Conservation (phyloP, 345 rosid genomes). For the Carallia pectinifolia region DNA sequence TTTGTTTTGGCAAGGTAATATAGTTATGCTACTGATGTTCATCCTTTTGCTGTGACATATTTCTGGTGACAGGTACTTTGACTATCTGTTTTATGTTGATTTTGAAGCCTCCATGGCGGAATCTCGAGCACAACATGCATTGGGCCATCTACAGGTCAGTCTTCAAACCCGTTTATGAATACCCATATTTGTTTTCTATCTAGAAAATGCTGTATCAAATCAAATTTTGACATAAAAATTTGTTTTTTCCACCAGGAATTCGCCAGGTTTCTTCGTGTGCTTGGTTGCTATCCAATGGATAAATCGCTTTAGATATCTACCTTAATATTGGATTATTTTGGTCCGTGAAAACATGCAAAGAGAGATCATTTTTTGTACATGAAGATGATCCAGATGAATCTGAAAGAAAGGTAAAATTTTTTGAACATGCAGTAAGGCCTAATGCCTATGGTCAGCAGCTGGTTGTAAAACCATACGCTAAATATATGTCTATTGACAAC, state of each 20-base stretch:
- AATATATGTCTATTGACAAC: too few species aligned
- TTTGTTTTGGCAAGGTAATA: too few species aligned
- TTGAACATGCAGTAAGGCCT: too few species aligned
- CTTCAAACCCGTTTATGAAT: background rate
- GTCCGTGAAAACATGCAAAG: background rate
- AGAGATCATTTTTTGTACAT: slow-evolving; percentile 12
- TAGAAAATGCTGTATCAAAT: too few species aligned
- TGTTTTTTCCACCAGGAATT: slow-evolving; percentile 51
- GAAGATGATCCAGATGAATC: too few species aligned
- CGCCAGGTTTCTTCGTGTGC: slow-evolving; percentile 66
- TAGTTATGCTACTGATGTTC: background rate
- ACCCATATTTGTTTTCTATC: background rate
- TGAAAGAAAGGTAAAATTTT: too few species aligned
- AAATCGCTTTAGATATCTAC: background rate
- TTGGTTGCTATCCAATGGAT: slow-evolving; percentile 76
- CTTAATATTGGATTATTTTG: background rate
- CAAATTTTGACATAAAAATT: too few species aligned
- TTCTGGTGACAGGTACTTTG: slow-evolving; percentile 67
- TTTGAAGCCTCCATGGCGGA: slow-evolving; percentile 99
- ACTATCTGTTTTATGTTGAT: slow-evolving; percentile 84
- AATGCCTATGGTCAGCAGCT: too few species aligned
- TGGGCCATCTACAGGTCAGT: slow-evolving; percentile 78
- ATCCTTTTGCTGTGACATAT: background rate
- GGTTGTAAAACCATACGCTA: too few species aligned
- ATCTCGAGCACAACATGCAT: slow-evolving; percentile 67